phyloP scores from a whole-genome alignment of 441 rosid genomes.

The Biscutella laevigata region DNA sequence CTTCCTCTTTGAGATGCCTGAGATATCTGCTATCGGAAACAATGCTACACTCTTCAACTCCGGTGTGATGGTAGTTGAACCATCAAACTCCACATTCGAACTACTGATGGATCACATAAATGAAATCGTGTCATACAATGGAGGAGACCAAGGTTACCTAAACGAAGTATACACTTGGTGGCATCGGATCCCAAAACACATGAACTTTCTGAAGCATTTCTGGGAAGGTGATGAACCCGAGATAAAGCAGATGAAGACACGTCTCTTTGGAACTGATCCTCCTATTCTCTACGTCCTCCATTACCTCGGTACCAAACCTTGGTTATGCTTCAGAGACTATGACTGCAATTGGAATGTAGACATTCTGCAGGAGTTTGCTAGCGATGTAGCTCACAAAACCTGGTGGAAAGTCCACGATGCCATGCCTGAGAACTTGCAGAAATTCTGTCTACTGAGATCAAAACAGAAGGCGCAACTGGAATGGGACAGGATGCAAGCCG shows the following conservation, averaged over 20 bases:
- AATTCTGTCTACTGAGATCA: conserved; percentile 60
- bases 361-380: conserved; percentile 58
- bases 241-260: conserved; percentile 52
- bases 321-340: conserved; percentile 82
- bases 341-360: conserved; percentile 96
- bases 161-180: conserved; percentile 90
- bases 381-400: conserved; percentile 62
- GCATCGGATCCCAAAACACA: conserved; percentile 84
- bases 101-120: conserved; percentile 71
- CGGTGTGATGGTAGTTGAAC: conserved; percentile 77
- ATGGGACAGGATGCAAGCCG: conserved; percentile 78
- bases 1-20: conserved; percentile 79
- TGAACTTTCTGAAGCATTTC: conserved; percentile 87
- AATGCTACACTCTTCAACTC: conserved; percentile 73
- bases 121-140: conserved; percentile 76
- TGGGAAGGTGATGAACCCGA: conserved; percentile 80
- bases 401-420: conserved; percentile 93
- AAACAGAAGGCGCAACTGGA: conserved; percentile 81
- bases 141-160: conserved; percentile 86
- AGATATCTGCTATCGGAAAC: conserved; percentile 70
- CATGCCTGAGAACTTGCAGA: conserved; percentile 64
- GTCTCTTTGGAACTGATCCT: conserved; percentile 65
- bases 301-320: conserved; percentile 73
- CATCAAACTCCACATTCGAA: conserved; percentile 71
- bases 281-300: conserved; percentile 73